Conservation (phyloP, 1,139 yeast genomes). For the Sugiyamaella novakii region DNA sequence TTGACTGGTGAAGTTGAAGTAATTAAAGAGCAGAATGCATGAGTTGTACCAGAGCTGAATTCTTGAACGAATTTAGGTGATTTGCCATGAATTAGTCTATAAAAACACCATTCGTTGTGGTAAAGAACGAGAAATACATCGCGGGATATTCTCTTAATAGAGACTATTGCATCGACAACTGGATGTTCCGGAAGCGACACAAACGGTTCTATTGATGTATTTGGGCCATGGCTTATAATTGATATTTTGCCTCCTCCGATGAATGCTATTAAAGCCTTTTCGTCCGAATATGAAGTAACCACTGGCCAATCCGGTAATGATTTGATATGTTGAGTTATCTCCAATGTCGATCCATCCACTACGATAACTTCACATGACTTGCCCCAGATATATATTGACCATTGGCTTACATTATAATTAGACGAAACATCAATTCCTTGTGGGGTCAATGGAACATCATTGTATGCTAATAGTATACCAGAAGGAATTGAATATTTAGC, state of each 20-base stretch:
- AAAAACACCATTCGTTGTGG: conserved; percentile 12
- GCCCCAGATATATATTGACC: conserved; percentile 11
- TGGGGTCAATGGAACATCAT: conserved; percentile 1
- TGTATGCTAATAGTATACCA: conserved; percentile 4
- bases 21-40: conserved; percentile 22
- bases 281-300: conserved; percentile 1
- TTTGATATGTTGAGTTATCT: conserved; percentile 1
- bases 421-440: conserved; percentile 3
- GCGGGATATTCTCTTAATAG: conserved; percentile 1
- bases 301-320: conserved; percentile 16
- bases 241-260: conserved; percentile 1
- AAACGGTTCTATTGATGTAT: neutral
- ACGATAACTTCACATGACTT: conserved; percentile 11
- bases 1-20: conserved; percentile 12
- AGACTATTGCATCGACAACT: neutral
- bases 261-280: neutral
- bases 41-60: conserved; percentile 30
- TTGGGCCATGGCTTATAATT: neutral
- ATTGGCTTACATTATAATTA: neutral
- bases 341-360: neutral
- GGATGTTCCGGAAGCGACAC: neutral
- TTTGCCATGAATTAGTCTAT: conserved; percentile 1
- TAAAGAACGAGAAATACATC: conserved; percentile 14
- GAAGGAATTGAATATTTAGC: conserved; percentile 8
- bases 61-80: conserved; percentile 21